These are phyloP conservation scores for Cercospora sp. DNA, from an alignment of 2,329 filamentous ascomycete genomes.

Conservation along the genomic window DNA sequence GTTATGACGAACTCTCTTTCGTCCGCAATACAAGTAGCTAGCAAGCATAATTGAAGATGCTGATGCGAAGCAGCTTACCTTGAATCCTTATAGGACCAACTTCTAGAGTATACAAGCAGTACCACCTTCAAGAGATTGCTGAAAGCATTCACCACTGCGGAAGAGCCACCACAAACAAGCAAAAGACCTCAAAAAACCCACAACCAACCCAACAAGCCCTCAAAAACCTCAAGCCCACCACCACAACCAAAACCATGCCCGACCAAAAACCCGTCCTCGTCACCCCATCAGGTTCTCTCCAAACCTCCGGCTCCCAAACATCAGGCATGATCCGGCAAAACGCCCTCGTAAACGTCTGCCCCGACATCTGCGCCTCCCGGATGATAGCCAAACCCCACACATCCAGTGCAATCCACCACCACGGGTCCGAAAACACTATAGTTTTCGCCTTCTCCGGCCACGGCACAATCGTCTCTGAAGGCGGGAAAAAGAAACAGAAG, in stretches of 20 bases:
- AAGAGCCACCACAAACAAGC: neutral
- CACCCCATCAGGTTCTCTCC: conserved; percentile 51
- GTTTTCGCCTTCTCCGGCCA: conserved; percentile 58
- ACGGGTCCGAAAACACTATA: conserved; percentile 71
- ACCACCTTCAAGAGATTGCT: neutral
- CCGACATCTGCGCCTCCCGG: conserved; percentile 68
- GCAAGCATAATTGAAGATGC: neutral
- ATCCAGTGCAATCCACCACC: conserved; percentile 65
- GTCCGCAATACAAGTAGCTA: neutral
- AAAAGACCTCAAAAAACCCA: neutral
- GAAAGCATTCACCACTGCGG: neutral
- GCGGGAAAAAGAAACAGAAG: conserved; percentile 58
- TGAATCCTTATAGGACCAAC: neutral
- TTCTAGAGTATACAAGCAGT: neutral
- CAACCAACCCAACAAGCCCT: neutral
- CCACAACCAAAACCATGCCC: conserved; percentile 18
- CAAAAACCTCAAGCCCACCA: neutral
- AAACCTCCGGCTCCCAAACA: conserved; percentile 49
- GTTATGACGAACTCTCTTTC: conserved; percentile 12
- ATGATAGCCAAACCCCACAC: conserved; percentile 64
- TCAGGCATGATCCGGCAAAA: conserved; percentile 46
- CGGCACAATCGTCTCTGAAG: conserved; percentile 61
- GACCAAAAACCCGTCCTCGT: conserved; percentile 52
- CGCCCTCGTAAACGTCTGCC: conserved; percentile 65
- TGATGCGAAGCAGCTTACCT: neutral